Evolutionary conservation across 176 grass and related monocot species (phyloP), one percentile per base, ranked within the genome.

Genomic region (Triticum dicoccoides): DNA sequence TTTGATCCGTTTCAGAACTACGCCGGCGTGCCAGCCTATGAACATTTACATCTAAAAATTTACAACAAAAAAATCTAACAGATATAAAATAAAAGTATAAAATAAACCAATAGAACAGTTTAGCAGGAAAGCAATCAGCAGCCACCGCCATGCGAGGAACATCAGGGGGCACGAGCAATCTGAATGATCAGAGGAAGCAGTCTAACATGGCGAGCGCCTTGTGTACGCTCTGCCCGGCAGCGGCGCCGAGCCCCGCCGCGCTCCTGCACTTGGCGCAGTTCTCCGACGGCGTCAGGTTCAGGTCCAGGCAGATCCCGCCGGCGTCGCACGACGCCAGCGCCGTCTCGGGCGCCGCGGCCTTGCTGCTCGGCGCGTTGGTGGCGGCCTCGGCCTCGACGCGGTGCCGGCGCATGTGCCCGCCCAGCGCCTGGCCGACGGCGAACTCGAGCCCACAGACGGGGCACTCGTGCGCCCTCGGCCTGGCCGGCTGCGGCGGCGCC

Each of bases 401-500:
- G 87, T 99, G 94, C 9, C 97, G 82, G 11, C 97, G 86, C 94
- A 99, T 99, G 85, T 99, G 96, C 0, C 96, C 93, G 1, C 96
- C 96, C 33, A 98, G 77, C 12, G 96, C 93, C 92, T 96, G 96
- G 0, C 97, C 94, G 76, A 94, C 86, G 70, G 90, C 74, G 88
- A 99, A 99, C 86, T 91, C 89, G 23, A 94, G 83, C 71, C 97
- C 94, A 69, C 97, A 99, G 47, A 99, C 71, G 34, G 92, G 86
- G 90, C 94, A 96, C 76, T 87, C 87, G 71, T 99, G 97, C 27
- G 89, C 92, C 84, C 77, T 85, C 35, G 89, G 85, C 72, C 88
- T 96, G 30, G 69, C 11, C 54, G 80, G 32, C 44, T 3, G 77
- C 44, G 4, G n/a, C 80, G 18, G 69, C 59, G 24, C 42, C n/a